Base-by-base conservation (phyloP, 2,329 filamentous ascomycete species). In the Ophiocordyceps camponoti-leonardi region DNA sequence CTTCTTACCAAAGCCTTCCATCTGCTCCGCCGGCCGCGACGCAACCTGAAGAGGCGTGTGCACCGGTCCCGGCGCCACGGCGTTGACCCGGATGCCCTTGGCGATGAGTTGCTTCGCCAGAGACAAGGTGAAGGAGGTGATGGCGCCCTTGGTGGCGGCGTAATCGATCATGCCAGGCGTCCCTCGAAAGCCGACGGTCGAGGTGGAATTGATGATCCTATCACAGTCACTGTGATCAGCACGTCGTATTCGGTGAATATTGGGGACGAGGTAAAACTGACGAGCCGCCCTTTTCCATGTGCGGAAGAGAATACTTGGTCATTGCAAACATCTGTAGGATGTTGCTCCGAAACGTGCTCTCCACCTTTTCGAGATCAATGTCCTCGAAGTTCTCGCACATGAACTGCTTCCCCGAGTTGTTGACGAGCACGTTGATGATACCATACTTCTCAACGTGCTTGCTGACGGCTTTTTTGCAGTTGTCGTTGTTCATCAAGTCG, bases 261-360 rank as follows among this genome's bases (percentile, higher is more conserved):
- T n/a, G n/a, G n/a, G n/a, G n/a, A n/a, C n/a, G n/a, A n/a, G n/a
- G n/a, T n/a, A n/a, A n/a, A n/a, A n/a, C n/a, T n/a, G n/a, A n/a
- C 66, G 62, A 66, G 42, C 51, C 60, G 5, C 72, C 71, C 44
- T 60, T 64, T 46, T 67, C 62, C 72, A 78, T 73, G 50, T 77
- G 67, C 6, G 67, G 67, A 8, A 78, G 55, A 0, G 72, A 64
- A 49, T 67, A 77, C 53, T 78, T 78, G 6, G 70, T 70, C 49
- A 78, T 61, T n/a, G 72, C 72, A 52, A 79, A 73, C 63, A 77
- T 76, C 46, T 71, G 67, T 10, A 75, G 51, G 30, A 78, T 70
- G 48, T 78, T 78, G 48, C 65, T 68, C 41, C 66, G 67, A 63
- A 78, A 80, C 0, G 69, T 72, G 50, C 67, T 71, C 49, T 76